Evolutionary conservation across 305 asterid genomes (phyloP), one percentile per base, ranked within the genome.

Genomic region (Lippia alba): DNA sequence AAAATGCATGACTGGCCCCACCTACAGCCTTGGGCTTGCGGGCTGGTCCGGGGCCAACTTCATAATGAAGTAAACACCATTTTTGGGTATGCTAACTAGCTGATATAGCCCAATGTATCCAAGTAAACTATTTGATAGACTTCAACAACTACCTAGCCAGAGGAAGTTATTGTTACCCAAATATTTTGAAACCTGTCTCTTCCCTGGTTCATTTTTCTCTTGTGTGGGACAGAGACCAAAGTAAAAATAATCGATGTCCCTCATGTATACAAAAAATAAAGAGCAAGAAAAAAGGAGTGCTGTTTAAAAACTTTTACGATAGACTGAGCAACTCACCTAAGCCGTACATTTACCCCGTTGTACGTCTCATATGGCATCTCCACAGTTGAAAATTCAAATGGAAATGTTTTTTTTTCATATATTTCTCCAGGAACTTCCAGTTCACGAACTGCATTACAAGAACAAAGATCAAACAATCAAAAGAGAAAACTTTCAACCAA

Each of bases 301-400:
- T 8, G 3, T 17, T 50, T 45, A 15, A 19, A 56, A 19, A 19
- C 14, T 30, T 46, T 48, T 17, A 56, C 4, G n/a, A 39, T 6
- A 60, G 15, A 56, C 58, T 15, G 57, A 63, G 12, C 11, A 71
- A 67, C 92, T 80, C 74, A 91, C 98, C 98, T 85, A 36, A 93
- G 97, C 73, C 97, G 89, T 66, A 93, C 98, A 77, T 93, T 93
- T 34, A 83, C 88, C 74, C 99, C 97, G 76, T 88, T 94, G 78
- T 91, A 94, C 49, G 99, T 84, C 79, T 94, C 97, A 41, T 91
- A 86, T 56, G 99, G 99, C 99, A 94, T 94, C 82, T 91, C 97
- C 78, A 94, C 97, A 30, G 97, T 81, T 53, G 99, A 91, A 82
- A 91, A 94, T 72, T 91, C 97, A 77, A 91, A 91, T 12, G 95